phyloP scores from a whole-genome alignment of 2,329 filamentous ascomycete species.

The Hypomyces perniciosus region DNA sequence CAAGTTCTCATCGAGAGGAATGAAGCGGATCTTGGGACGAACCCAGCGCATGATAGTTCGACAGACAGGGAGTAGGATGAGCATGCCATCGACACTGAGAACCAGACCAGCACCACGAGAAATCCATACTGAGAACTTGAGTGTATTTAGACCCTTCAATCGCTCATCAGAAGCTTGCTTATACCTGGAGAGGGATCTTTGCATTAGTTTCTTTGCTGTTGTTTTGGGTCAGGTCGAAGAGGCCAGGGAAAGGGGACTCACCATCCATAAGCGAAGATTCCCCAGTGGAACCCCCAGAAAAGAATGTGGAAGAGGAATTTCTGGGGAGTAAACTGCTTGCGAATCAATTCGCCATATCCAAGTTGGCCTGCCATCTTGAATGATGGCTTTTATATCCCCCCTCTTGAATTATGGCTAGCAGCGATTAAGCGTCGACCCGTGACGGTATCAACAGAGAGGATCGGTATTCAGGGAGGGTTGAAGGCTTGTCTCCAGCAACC shows the following conservation, averaged over 20 bases:
- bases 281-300: slow-evolving; percentile 75
- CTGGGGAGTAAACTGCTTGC: slow-evolving; percentile 60
- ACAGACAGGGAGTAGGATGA: slow-evolving; percentile 93
- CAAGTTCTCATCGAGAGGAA: slow-evolving; percentile 92
- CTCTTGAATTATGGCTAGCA: slow-evolving; percentile 16
- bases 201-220: not conserved
- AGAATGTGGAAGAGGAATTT: slow-evolving; percentile 76
- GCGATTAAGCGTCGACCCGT: slow-evolving; percentile 48
- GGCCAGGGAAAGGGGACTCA: slow-evolving; percentile 38
- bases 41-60: slow-evolving; percentile 79
- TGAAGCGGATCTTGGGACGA: slow-evolving; percentile 77
- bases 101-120: slow-evolving; percentile 88
- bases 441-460: slow-evolving; percentile 7
- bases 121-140: slow-evolving; percentile 89
- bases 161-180: slow-evolving; percentile 65
- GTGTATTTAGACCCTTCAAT: slow-evolving; percentile 70
- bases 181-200: slow-evolving; percentile 49
- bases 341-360: slow-evolving; percentile 39
- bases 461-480: not conserved
- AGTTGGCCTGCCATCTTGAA: slow-evolving; percentile 35
- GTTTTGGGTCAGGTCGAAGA: not conserved
- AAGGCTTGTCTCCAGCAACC: no score
- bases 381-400: not conserved
- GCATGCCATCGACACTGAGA: slow-evolving; percentile 73
- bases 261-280: slow-evolving; percentile 81